A percentile compares a stretch with the other conserved stretches of the same genome.
phyloP scores from a whole-genome alignment of 768 basidiomycete genomes.

The Kwoniella europaea region DNA sequence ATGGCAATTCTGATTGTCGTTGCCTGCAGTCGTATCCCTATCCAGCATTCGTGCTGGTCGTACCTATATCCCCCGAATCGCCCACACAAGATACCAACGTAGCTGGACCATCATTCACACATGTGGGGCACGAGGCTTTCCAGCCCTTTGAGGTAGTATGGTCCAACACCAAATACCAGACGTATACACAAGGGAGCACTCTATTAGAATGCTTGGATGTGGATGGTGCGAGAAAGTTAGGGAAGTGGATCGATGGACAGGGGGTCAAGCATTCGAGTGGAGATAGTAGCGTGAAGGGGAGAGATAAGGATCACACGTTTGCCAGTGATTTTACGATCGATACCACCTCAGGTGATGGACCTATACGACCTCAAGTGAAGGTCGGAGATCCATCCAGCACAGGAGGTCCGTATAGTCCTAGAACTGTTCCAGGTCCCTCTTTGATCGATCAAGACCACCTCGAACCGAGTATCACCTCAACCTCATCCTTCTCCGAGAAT shows the following conservation, averaged over 20 bases:
- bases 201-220: conserved; percentile 47
- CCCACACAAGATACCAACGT: too few species aligned
- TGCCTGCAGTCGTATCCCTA: conserved; percentile 31
- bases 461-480: not conserved
- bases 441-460: not conserved
- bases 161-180: conserved; percentile 44
- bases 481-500: not conserved
- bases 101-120: conserved; percentile 21
- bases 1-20: not conserved
- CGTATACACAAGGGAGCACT: conserved; percentile 31
- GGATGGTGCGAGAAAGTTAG: conserved; percentile 39
- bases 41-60: conserved; percentile 43
- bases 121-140: conserved; percentile 20
- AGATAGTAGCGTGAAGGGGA: not conserved
- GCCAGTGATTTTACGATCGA: not conserved
- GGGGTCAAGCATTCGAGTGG: not conserved
- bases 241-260: conserved; percentile 42
- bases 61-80: conserved; percentile 32
- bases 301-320: not conserved
- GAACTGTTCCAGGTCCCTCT: not conserved
- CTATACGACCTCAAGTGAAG: not conserved
- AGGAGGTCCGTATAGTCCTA: not conserved
- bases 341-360: not conserved
- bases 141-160: conserved; percentile 41
- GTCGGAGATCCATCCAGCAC: not conserved